Percentiles rank a stretch among this genome's conserved stretches.
phyloP scores from a whole-genome alignment of 257 asterid genomes.

The Solanum chaucha region DNA sequence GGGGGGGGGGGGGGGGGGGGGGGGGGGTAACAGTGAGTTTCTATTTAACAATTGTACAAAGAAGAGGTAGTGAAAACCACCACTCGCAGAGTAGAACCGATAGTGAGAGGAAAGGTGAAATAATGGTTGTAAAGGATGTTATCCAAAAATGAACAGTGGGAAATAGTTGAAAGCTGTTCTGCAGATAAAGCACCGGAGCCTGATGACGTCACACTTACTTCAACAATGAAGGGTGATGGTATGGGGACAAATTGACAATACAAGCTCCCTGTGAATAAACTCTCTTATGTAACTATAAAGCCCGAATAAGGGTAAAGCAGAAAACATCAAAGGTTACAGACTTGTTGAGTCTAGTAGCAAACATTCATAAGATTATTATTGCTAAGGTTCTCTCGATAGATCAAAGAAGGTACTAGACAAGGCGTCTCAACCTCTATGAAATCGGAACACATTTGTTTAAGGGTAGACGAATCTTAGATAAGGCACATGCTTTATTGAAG shows the following conservation, averaged over 20 bases:
- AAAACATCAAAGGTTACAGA: not conserved
- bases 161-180: not conserved
- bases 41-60: not conserved
- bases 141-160: not conserved
- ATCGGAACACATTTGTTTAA: not conserved
- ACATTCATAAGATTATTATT: not conserved
- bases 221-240: not conserved
- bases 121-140: not conserved
- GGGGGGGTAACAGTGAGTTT: not conserved
- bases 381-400: not conserved
- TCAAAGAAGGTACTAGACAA: not conserved
- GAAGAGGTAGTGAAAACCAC: not conserved
- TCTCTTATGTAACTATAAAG: not conserved
- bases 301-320: not conserved
- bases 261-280: not conserved
- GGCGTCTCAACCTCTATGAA: not conserved
- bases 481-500: not conserved
- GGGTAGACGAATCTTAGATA: not conserved
- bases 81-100: not conserved
- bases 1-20: not conserved
- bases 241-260: not conserved
- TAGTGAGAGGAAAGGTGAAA: not conserved
- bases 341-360: not conserved
- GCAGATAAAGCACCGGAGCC: not conserved
- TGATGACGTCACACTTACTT: not conserved